phyloP scores from a whole-genome alignment of 139 green algal genomes.

The Nannochloris sp. region DNA sequence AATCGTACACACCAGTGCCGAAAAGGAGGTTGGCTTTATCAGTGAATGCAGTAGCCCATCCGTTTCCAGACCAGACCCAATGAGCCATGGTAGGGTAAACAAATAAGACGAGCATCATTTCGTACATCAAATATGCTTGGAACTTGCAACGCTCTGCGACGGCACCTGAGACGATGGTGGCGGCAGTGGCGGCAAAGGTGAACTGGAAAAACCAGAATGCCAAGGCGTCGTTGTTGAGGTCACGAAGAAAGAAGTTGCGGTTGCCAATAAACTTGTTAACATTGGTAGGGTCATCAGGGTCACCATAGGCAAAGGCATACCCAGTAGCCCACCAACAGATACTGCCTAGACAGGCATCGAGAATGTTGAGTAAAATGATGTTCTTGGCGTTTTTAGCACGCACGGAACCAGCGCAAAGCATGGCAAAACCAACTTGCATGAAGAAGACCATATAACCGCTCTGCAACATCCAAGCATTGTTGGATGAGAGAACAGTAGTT shows the following conservation, averaged over 20 bases:
- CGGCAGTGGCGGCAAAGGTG: constrained; percentile 55
- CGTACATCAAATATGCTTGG: constrained; percentile 51
- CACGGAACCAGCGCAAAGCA: constrained; percentile 70
- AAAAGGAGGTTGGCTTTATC: constrained; percentile 9
- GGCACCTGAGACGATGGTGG: constrained; percentile 67
- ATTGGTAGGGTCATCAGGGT: constrained; percentile 12
- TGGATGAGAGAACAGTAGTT: too few relatives aligned
- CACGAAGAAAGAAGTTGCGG: constrained; percentile 21
- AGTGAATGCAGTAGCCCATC: constrained; percentile 32
- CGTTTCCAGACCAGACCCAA: constrained; percentile 43
- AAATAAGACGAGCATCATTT: constrained; percentile 55
- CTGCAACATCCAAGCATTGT: constrained; percentile 5
- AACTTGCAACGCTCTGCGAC: constrained; percentile 57
- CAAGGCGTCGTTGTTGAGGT: background rate
- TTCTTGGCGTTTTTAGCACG: constrained; percentile 82
- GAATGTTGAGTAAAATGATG: constrained; percentile 86
- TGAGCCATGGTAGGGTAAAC: constrained; percentile 64
- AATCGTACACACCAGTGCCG: constrained; percentile 43
- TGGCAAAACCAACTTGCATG: constrained; percentile 82
- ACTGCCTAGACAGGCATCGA: constrained; percentile 64
- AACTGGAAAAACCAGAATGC: constrained; percentile 42
- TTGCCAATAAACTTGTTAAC: constrained; percentile 27
- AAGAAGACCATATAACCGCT: constrained; percentile 47
- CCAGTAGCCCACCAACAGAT: constrained; percentile 28
- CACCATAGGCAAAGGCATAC: constrained; percentile 36